These are phyloP conservation scores for Chaetomium globosum DNA, from an alignment of 2,329 filamentous ascomycete species.

Conservation along the genomic window DNA sequence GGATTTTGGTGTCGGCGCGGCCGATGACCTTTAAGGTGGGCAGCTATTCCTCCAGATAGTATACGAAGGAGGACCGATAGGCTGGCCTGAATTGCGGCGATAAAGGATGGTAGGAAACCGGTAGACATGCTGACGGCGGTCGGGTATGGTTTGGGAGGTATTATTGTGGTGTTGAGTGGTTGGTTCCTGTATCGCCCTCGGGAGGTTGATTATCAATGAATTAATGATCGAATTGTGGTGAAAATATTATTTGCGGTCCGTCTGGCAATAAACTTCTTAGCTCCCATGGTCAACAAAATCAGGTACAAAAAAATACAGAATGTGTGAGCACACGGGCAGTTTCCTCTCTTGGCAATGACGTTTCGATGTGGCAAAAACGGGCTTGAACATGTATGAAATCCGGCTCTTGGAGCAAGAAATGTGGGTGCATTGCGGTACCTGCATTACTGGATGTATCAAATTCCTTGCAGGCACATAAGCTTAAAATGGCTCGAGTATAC, in stretches of 20 bases:
- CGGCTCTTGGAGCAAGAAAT: too few relatives aligned
- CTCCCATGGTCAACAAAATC: neutral
- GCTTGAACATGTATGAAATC: too few relatives aligned
- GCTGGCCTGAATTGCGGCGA: slow-evolving; percentile 51
- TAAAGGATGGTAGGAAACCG: slow-evolving; percentile 43
- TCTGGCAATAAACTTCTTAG: neutral
- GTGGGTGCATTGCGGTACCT: too few relatives aligned
- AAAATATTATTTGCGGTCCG: neutral
- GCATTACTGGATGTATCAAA: too few relatives aligned
- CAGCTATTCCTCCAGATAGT: slow-evolving; percentile 48
- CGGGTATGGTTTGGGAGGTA: neutral
- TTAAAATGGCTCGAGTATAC: too few relatives aligned
- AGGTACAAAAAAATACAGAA: neutral
- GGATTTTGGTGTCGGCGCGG: slow-evolving; percentile 43
- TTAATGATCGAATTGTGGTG: neutral
- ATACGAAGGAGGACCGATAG: slow-evolving; percentile 54
- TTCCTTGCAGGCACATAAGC: too few relatives aligned
- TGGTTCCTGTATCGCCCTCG: neutral
- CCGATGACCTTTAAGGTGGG: slow-evolving; percentile 46
- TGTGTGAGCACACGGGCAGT: neutral
- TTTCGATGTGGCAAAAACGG: neutral
- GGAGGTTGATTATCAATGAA: neutral
- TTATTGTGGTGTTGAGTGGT: neutral
- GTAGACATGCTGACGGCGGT: slow-evolving; percentile 23
- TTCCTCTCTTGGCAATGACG: neutral